A percentile compares a stretch with the other conserved stretches of the same genome.
These are phyloP conservation scores for Haematococcus lacustris DNA, from an alignment of 139 green algal genomes.

Conservation along the genomic window DNA sequence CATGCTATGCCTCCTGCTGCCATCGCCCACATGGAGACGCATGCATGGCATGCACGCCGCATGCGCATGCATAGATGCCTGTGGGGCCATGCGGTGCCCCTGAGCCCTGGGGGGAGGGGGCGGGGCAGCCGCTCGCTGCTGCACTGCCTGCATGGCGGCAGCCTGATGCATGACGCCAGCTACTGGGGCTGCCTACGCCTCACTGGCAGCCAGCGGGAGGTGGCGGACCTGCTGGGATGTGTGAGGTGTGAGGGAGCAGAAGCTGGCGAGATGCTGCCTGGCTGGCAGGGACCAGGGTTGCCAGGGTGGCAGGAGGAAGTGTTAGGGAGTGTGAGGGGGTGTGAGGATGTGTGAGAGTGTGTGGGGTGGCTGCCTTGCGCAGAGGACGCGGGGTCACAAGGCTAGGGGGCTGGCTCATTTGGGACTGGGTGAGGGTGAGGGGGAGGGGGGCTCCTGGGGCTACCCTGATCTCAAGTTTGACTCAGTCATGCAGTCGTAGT, in stretches of 20 bases:
- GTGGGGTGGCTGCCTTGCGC: too few species aligned
- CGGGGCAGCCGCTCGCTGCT: conserved; percentile 50
- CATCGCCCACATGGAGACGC: conserved; percentile 57
- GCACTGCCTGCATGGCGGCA: conserved; percentile 18
- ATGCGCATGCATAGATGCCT: conserved; percentile 49
- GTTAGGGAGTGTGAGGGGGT: too few species aligned
- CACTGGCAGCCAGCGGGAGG: conserved; percentile 15
- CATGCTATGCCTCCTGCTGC: too few species aligned
- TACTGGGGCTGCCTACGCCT: conserved; percentile 61
- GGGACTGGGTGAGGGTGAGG: background rate
- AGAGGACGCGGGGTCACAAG: too few species aligned
- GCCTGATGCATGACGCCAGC: conserved; percentile 57
- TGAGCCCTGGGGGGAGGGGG: conserved; percentile 36
- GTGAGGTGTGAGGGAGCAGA: conserved; percentile 39
- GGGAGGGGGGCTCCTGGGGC: too few species aligned
- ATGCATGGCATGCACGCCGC: conserved; percentile 64
- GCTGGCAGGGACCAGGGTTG: too few species aligned
- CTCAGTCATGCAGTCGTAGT: too few species aligned
- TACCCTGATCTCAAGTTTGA: too few species aligned
- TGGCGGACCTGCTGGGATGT: conserved; percentile 21
- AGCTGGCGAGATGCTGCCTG: too few species aligned
- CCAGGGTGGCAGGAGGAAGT: too few species aligned
- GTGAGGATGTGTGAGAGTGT: too few species aligned
- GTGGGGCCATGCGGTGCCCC: conserved; percentile 51
- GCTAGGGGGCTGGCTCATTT: too few species aligned